Conservation (phyloP, 495 filamentous ascomycete species). For the Baudoinia panamericana region DNA sequence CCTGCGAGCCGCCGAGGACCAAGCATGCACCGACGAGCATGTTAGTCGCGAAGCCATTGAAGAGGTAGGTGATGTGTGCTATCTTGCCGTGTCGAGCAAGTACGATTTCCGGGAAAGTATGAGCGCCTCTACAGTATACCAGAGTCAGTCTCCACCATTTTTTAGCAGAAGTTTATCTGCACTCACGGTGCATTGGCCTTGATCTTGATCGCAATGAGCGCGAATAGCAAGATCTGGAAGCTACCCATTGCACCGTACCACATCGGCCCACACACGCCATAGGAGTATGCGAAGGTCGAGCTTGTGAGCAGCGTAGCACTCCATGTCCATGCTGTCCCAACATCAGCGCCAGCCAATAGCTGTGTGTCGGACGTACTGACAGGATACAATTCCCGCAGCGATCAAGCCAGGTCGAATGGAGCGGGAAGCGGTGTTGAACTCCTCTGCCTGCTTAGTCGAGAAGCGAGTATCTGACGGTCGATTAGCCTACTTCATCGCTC, state of each 20-base stretch:
- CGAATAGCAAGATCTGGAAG: constrained; percentile 34
- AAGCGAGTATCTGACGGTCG: constrained; percentile 24
- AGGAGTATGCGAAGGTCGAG: constrained; percentile 36
- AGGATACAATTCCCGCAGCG: constrained; percentile 35
- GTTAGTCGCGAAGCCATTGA: constrained; percentile 34
- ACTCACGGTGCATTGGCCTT: constrained; percentile 32
- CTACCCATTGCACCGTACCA: constrained; percentile 36
- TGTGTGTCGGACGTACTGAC: not conserved
- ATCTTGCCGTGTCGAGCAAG: constrained; percentile 29
- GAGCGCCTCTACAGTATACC: not conserved
- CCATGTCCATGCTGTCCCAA: constrained; percentile 19
- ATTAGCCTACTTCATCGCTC: not conserved
- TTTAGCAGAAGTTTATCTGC: constrained; percentile 20
- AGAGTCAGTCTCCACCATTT: not conserved
- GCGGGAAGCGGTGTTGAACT: constrained; percentile 40
- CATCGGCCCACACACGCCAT: constrained; percentile 38
- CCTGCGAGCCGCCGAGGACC: constrained; percentile 32
- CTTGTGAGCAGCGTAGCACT: constrained; percentile 29
- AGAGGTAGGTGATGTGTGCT: constrained; percentile 33
- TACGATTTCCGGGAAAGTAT: constrained; percentile 31
- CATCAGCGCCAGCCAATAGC: not conserved
- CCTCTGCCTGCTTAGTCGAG: constrained; percentile 34
- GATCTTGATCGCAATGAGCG: constrained; percentile 33
- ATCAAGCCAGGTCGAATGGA: constrained; percentile 39
- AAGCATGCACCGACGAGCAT: constrained; percentile 33